A percentile compares a stretch with the other conserved stretches of the same genome.
Evolutionary conservation across 2,329 filamentous ascomycete species (phyloP).

Genomic region (Ambrosiella cleistominuta): DNA sequence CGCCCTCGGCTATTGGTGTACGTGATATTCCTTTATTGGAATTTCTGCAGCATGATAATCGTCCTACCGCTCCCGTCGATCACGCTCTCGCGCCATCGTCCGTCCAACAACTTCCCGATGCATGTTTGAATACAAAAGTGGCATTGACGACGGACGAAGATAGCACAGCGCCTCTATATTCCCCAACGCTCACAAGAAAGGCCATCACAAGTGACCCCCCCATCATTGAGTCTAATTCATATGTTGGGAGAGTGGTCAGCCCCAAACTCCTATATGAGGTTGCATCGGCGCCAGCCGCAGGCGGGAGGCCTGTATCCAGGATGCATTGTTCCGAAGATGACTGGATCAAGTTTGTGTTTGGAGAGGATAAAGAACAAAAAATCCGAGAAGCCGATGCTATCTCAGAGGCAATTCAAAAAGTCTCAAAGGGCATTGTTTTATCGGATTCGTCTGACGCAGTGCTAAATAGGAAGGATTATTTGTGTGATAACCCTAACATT

Average conservation of each 20-base stretch:
- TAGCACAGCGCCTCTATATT: neutral
- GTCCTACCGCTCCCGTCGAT: too few relatives aligned
- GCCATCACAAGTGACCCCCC: neutral
- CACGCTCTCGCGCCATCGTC: too few relatives aligned
- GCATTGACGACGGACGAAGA: too few relatives aligned
- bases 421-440: neutral
- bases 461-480: too few relatives aligned
- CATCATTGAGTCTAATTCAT: neutral
- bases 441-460: neutral
- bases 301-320: neutral
- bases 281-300: neutral
- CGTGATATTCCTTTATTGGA: too few relatives aligned
- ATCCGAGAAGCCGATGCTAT: neutral
- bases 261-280: neutral
- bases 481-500: too few relatives aligned
- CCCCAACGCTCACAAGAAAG: neutral
- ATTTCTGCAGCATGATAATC: too few relatives aligned
- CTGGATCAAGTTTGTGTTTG: slow-evolving; percentile 11
- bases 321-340: slow-evolving; percentile 3
- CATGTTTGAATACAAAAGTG: neutral
- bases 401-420: slow-evolving; percentile 3
- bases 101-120: neutral
- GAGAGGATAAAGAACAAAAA: neutral
- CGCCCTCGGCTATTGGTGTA: too few relatives aligned
- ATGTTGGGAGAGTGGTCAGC: neutral